Evolutionary conservation across 805 yeast species (phyloP).

Genomic region (Candida nemodendra): DNA sequence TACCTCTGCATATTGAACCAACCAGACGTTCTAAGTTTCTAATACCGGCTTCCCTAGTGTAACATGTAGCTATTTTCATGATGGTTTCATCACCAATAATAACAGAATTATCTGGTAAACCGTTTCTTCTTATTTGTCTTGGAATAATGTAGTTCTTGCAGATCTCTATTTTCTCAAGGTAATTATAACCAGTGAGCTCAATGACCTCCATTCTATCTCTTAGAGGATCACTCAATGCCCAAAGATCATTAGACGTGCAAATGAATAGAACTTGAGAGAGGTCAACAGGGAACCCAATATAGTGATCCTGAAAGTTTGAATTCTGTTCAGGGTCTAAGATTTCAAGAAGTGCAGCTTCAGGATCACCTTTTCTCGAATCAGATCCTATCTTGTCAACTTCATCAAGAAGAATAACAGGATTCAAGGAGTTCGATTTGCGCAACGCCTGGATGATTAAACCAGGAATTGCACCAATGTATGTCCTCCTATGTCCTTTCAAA

Average conservation of each 20-base stretch:
- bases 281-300: conserved; percentile 82
- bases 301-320: conserved; percentile 72
- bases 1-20: conserved; percentile 75
- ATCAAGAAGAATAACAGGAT: conserved; percentile 79
- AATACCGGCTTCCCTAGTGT: conserved; percentile 86
- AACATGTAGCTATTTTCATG: conserved; percentile 59
- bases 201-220: conserved; percentile 84
- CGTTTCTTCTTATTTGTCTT: conserved; percentile 68
- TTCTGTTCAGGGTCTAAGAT: conserved; percentile 92
- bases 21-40: conserved; percentile 73
- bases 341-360: conserved; percentile 85
- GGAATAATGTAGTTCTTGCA: conserved; percentile 70
- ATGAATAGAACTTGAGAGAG: conserved; percentile 76
- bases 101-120: conserved; percentile 48
- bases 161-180: conserved; percentile 71
- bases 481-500: conserved; percentile 85
- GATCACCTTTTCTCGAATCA: conserved; percentile 58
- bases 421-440: conserved; percentile 72
- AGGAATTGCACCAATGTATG: conserved; percentile 91
- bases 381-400: conserved; percentile 68
- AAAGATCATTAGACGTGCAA: conserved; percentile 81
- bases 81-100: conserved; percentile 52
- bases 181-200: conserved; percentile 75
- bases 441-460: conserved; percentile 77
- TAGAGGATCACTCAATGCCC: conserved; percentile 70